Conservation (phyloP, 2,329 filamentous ascomycete genomes). For the Xylariaceae sp. region DNA sequence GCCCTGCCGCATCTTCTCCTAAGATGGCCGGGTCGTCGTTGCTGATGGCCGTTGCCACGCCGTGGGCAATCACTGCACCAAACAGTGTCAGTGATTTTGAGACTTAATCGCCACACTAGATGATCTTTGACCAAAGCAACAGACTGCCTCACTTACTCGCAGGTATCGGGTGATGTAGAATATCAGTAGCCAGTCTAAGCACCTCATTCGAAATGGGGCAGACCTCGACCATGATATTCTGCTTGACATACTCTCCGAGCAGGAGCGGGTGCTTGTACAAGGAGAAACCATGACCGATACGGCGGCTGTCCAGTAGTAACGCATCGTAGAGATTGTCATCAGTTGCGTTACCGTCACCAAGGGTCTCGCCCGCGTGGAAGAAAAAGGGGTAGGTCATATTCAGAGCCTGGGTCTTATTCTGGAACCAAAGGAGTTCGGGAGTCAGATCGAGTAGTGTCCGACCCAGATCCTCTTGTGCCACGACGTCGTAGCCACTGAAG, state of each 20-base stretch:
- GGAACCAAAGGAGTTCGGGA: constrained; percentile 64
- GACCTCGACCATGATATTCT: constrained; percentile 61
- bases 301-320: constrained; percentile 58
- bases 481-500: constrained; percentile 56
- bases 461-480: constrained; percentile 61
- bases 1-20: constrained; percentile 56
- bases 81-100: background rate
- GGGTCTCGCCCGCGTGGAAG: constrained; percentile 66
- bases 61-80: constrained; percentile 50
- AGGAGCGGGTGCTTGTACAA: constrained; percentile 66
- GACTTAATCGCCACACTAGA: background rate
- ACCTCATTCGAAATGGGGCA: constrained; percentile 66
- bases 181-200: constrained; percentile 55
- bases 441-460: constrained; percentile 57
- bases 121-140: too few species aligned
- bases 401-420: constrained; percentile 55
- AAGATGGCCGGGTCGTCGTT: constrained; percentile 65
- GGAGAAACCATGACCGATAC: constrained; percentile 64
- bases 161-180: constrained; percentile 60
- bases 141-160: constrained; percentile 34
- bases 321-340: constrained; percentile 68
- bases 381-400: constrained; percentile 61
- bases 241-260: constrained; percentile 62
- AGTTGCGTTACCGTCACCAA: constrained; percentile 57
- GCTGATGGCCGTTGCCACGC: constrained; percentile 59